Percentiles rank a stretch among this genome's conserved stretches.
These are phyloP conservation scores for Penicillium bialowiezense DNA, from an alignment of 495 filamentous ascomycete genomes.

Conservation along the genomic window DNA sequence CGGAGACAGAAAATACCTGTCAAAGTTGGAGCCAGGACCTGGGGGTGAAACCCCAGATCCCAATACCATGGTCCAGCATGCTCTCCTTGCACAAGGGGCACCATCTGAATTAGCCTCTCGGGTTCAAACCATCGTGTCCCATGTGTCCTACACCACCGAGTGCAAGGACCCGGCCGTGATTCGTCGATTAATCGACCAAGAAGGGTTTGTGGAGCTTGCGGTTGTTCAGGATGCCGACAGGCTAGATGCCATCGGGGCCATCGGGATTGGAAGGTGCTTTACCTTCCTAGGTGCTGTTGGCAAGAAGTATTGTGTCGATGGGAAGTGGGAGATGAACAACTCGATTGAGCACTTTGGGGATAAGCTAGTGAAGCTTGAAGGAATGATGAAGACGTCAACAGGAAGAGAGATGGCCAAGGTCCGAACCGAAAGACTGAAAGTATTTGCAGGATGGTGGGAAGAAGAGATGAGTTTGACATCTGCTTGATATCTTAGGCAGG, in stretches of 20 bases:
- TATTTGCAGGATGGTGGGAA: slow-evolving; percentile 70
- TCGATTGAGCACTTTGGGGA: slow-evolving; percentile 75
- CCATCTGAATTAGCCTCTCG: slow-evolving; percentile 51
- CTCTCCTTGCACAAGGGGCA: slow-evolving; percentile 58
- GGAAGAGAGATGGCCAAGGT: slow-evolving; percentile 64
- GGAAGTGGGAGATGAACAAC: slow-evolving; percentile 54
- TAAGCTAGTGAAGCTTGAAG: slow-evolving; percentile 69
- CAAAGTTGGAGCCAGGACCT: slow-evolving; percentile 1
- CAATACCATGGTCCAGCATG: slow-evolving; percentile 51
- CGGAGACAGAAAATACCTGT: slow-evolving; percentile 77
- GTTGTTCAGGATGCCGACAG: slow-evolving; percentile 91
- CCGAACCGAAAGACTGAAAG: slow-evolving; percentile 59
- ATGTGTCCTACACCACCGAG: slow-evolving; percentile 79
- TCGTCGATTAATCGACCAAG: slow-evolving; percentile 44
- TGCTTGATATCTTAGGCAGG: neutral
- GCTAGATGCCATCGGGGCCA: slow-evolving; percentile 81
- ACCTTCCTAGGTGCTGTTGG: slow-evolving; percentile 67
- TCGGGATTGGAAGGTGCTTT: slow-evolving; percentile 78
- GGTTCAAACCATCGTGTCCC: slow-evolving; percentile 66
- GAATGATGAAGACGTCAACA: slow-evolving; percentile 79
- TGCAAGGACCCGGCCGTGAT: slow-evolving; percentile 54
- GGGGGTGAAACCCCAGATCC: slow-evolving; percentile 26
- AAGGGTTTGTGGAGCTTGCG: slow-evolving; percentile 65
- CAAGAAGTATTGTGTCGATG: slow-evolving; percentile 25
- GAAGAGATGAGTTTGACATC: slow-evolving; percentile 51